A percentile compares a stretch with the other conserved stretches of the same genome.
Evolutionary conservation across 495 filamentous ascomycete species (phyloP).

Genomic region (Neurospora sp.): DNA sequence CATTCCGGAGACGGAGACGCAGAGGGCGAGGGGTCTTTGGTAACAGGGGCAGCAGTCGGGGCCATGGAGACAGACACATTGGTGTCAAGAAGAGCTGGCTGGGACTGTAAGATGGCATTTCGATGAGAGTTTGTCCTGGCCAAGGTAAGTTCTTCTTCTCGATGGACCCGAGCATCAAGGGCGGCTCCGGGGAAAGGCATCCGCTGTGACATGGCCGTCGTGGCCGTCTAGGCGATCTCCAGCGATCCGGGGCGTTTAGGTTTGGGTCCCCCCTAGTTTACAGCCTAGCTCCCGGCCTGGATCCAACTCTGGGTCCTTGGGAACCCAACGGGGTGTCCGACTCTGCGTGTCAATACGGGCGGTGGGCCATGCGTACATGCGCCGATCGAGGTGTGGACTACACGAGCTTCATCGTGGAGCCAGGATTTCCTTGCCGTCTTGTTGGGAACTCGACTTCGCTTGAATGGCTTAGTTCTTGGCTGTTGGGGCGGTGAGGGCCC

Average conservation of each 20-base stretch:
- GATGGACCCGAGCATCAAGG: conserved; percentile 20
- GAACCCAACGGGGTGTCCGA: neutral
- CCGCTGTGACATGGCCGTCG: conserved; percentile 17
- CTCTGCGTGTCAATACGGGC: neutral
- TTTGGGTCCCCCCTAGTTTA: neutral
- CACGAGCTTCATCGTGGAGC: neutral
- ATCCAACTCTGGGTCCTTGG: neutral
- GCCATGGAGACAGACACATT: conserved; percentile 3
- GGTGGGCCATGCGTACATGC: neutral
- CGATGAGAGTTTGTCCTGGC: conserved; percentile 14
- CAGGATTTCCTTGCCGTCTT: neutral
- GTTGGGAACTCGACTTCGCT: neutral
- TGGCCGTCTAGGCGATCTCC: neutral
- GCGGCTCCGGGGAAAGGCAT: conserved; percentile 14
- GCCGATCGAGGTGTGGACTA: neutral
- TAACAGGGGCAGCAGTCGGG: conserved; percentile 3
- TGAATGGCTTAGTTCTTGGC: neutral
- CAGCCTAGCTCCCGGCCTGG: neutral
- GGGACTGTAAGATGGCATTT: conserved; percentile 4
- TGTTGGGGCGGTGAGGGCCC: neutral
- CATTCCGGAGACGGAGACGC: conserved; percentile 16
- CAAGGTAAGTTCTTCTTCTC: conserved; percentile 23
- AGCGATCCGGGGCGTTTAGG: neutral
- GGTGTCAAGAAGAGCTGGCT: conserved; percentile 3
- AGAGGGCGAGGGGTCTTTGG: neutral